These are phyloP conservation scores for Nitzschia palea DNA, from an alignment of 108 stramenopile species.

Conservation along the genomic window DNA sequence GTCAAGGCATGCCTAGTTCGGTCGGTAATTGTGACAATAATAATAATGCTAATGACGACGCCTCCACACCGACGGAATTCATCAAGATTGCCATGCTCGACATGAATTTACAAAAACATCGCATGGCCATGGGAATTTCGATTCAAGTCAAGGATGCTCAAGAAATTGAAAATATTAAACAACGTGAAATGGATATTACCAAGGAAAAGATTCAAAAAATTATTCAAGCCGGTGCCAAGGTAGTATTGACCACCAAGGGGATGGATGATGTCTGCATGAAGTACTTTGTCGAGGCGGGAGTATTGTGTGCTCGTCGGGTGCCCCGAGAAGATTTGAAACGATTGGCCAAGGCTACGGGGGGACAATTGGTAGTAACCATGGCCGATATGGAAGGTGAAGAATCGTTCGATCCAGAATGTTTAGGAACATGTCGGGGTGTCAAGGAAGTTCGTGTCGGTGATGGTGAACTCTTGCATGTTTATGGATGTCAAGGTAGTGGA, in stretches of 20 bases:
- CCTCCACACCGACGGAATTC: background rate
- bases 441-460: conserved; percentile 96
- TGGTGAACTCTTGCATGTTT: conserved; percentile 97
- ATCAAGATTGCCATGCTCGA: conserved; percentile 98
- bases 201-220: conserved; percentile 99
- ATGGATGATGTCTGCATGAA: conserved; percentile 99
- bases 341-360: conserved; percentile 98
- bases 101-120: conserved; percentile 98
- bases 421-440: conserved; percentile 91
- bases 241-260: conserved; percentile 98
- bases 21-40: conserved; percentile 43
- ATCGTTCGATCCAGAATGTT: conserved; percentile 86
- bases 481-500: conserved; percentile 82
- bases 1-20: conserved; percentile 96
- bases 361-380: conserved; percentile 92
- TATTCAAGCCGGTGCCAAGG: conserved; percentile 94
- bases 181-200: conserved; percentile 99
- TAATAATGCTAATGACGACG: conserved; percentile 22
- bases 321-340: conserved; percentile 97
- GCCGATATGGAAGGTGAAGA: conserved; percentile 99
- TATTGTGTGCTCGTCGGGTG: conserved; percentile 92
- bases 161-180: conserved; percentile 95
- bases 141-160: conserved; percentile 90
- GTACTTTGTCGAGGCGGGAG: conserved; percentile 99
- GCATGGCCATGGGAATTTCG: conserved; percentile 98